Base-by-base conservation (phyloP, 225 moss, liverwort and hornwort genomes). In the Thuidium tamariscinum region DNA sequence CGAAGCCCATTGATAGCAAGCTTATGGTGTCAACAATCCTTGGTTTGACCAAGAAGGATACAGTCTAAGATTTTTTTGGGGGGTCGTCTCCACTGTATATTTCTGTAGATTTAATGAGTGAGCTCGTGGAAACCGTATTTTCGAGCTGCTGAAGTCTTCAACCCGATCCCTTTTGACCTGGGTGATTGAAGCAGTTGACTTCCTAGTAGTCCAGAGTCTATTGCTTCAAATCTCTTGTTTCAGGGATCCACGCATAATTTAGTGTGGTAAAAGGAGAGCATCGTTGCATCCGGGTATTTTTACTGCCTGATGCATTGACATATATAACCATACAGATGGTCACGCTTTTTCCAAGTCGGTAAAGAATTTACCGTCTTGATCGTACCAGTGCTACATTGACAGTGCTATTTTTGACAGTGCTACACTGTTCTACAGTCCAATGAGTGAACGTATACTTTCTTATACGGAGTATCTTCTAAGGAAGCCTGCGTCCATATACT, bases 1-100 rank as follows among this genome's bases (percentile, higher is more conserved):
- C 97, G 10, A 98, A 98, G 83, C 97, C 97, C 21, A 98, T 98
- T 16, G 94, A 98, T 74, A 90, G 93, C 89, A 95, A 96, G 91
- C 94, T 95, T 52, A 94, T 98, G 97, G 97, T 95, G 70, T 91
- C 93, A 71, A 97, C 96, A 36, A 97, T 97, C 86, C 86, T 93
- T 72, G 91, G 91, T 75, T 82, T 93, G 75, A 90, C 93, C 75
- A 93, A 32, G 89, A 93, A 93, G 87, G 84, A 79, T 52, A 63
- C 80, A 34, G 30, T 88, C 66, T 91, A 36, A 91, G 69, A 39
- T 21, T 5, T 48, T 61, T 85, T 64, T 32, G 11, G 1, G 1
- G 46, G 82, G 68, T 67, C 78, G 83, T 69, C 75, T 71, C 69
- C 72, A 56, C 81, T 91, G 90, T 91, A 91, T 62, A 83, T 88